Base-by-base conservation (phyloP, 2,329 filamentous ascomycete species). In the Aspergillus carbonarius region DNA sequence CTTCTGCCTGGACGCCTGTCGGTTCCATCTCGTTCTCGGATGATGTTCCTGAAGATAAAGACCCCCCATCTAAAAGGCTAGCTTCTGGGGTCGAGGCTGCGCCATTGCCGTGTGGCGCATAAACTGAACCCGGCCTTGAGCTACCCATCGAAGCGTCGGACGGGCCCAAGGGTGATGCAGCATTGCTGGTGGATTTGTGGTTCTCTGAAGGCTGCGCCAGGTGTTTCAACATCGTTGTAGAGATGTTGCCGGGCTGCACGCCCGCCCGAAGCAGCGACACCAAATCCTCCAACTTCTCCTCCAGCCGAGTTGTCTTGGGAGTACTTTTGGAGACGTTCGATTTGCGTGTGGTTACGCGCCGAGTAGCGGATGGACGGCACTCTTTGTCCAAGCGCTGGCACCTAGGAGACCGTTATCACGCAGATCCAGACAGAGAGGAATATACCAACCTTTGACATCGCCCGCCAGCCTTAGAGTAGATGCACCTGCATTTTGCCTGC, bases 341-440 rank as follows among this genome's bases (percentile, higher is more conserved):
- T 12, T 30, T 55, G 5, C 60, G 63, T 5, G 57, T 52, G 4
- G 54, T 60, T n/a, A 65, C 70, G 42, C 70, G 72, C 27, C 77
- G 71, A 7, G 72, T 66, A 23, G 65, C 57, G 5, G 75, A 70
- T 13, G 76, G 76, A 6, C 70, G 67, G 60, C 79, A 81, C 32
- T 74, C 64, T 60, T 76, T 78, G 18, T 74, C 71, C 2, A 81
- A 63, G 7, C 78, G 78, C 54, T 73, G 67, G 47, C 79, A 81
- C 54, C 79, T 75, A 34, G 60, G 5, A 10, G 2, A 1, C 12
- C n/a, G 37, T 37, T 35, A 25, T 2, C 20, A 51, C 17, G n/a
- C 10, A 18, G 18, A 10, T 42, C 15, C 27, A 46, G 13, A 6
- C 3, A 32, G 8, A 5, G 23, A 4, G n/a, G 10, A 2, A 27